phyloP scores from a whole-genome alignment of 1,284 basidiomycete species.

The Puccinia horiana region DNA sequence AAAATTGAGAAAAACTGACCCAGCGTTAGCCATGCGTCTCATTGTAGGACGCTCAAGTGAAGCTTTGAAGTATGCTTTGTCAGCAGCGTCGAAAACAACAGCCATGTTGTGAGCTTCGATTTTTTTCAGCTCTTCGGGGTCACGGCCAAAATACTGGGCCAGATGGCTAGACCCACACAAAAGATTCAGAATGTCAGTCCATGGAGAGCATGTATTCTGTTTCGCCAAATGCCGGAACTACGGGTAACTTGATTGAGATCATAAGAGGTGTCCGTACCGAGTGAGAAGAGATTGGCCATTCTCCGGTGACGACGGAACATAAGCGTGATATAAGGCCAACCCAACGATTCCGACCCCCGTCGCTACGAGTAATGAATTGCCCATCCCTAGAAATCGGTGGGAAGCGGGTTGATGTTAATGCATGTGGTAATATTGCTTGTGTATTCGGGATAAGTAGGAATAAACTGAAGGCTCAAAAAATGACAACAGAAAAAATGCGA shows the following conservation, averaged over 20 bases:
- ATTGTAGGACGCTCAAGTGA: constrained; percentile 31
- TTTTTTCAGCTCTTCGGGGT: constrained; percentile 32
- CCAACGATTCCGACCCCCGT: constrained; percentile 30
- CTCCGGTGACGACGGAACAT: constrained; percentile 8
- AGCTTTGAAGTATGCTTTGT: constrained; percentile 37
- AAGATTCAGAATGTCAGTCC: too few relatives aligned
- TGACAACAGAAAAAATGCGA: background rate
- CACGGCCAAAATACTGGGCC: constrained; percentile 22
- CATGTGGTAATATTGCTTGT: background rate
- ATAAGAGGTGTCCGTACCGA: constrained; percentile 6
- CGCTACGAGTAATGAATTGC: constrained; percentile 25
- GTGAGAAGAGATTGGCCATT: constrained; percentile 20
- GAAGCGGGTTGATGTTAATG: background rate
- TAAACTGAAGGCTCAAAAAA: background rate
- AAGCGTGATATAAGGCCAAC: constrained; percentile 37
- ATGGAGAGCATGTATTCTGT: background rate
- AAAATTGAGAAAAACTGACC: constrained; percentile 5
- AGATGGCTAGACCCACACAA: constrained; percentile 18
- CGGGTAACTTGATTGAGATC: background rate
- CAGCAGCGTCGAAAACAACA: constrained; percentile 40
- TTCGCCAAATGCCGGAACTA: background rate
- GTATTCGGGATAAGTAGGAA: background rate
- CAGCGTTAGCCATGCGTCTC: constrained; percentile 33
- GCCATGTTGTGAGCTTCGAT: constrained; percentile 36
- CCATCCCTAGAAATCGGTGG: constrained; percentile 17